Base-by-base conservation (phyloP, 1,139 yeast genomes). In the Taphrina flavorubra region DNA sequence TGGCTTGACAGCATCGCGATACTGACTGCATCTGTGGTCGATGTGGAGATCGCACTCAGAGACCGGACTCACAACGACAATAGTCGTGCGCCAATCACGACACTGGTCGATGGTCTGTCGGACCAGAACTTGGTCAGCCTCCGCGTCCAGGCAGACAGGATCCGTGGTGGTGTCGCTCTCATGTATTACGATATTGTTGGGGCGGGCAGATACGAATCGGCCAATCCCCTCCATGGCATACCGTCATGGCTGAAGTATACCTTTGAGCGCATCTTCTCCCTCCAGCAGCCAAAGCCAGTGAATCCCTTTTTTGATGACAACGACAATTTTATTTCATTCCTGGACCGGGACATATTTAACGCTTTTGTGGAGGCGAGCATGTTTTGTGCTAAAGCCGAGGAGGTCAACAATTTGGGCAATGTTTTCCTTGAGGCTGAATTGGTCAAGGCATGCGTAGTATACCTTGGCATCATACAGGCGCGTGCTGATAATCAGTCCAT, bases 21-120 rank as follows among this genome's bases (percentile, higher is more conserved):
- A 14, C 51, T 63, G 14, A 37, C 67, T n/a, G 55, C 56, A 16
- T 53, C 67, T 2, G 42, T 63, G 6, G 61, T 46, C 13, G 67
- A 63, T 63, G 51, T 63, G 13, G 67, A 63, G 47, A 37, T 63
- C 3, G 67, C 67, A 3, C 61, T 63, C n/a, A 34, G 67, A 37
- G 67, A 49, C 34, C 53, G 67, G 14, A 18, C 61, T 6, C 67
- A 63, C 55, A 63, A 63, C 46, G 61, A 63, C 56, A 63, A 63
- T 39, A 55, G 56, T 31, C 36, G 34, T 0, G 18, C 60, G 11
- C 55, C 60, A 13, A 58, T 63, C 20, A 39, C 36, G 14, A 55
- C 61, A 7, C 25, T 63, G 44, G 18, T 63, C 7, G 67, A 63
- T 13, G 67, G 67, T 2, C 36, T 63, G 0, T 63, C 67, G n/a